These are phyloP conservation scores for Aspergillus sp. DNA, from an alignment of 2,329 filamentous ascomycete genomes.

Conservation along the genomic window DNA sequence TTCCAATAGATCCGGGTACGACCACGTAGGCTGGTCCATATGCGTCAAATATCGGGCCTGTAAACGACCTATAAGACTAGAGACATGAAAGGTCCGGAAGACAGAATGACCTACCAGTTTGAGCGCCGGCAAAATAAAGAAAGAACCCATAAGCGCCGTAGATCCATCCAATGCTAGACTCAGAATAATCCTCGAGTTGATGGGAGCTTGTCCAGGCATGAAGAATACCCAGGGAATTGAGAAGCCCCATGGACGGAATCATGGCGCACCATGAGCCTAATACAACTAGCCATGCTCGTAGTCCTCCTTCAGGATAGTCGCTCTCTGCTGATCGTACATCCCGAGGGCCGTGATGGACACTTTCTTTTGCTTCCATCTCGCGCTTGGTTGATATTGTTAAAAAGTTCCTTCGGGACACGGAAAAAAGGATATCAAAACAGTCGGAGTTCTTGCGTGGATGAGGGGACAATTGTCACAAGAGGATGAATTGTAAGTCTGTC, in stretches of 20 bases:
- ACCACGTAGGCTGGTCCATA: conserved; percentile 14
- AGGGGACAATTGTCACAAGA: too few relatives aligned
- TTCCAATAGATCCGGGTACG: conserved; percentile 18
- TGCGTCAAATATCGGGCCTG: conserved; percentile 19
- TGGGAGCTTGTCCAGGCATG: conserved; percentile 40
- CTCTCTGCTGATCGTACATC: neutral
- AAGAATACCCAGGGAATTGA: conserved; percentile 41
- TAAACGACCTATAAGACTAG: neutral
- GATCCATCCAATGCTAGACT: conserved; percentile 43
- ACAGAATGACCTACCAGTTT: conserved; percentile 14
- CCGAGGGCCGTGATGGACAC: neutral
- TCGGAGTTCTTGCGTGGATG: too few relatives aligned
- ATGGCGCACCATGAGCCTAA: conserved; percentile 40
- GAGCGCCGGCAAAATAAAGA: conserved; percentile 32
- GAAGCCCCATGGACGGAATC: conserved; percentile 40
- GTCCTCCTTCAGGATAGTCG: conserved; percentile 41
- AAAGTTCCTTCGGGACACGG: neutral
- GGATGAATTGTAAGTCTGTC: too few relatives aligned
- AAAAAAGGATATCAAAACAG: too few relatives aligned
- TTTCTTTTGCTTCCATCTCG: too few relatives aligned
- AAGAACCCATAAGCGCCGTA: conserved; percentile 43
- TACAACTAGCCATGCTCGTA: conserved; percentile 45
- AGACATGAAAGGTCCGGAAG: neutral
- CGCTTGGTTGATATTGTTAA: neutral
- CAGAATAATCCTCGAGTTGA: conserved; percentile 35